Conservation (phyloP, 805 yeast genomes). For the Ogataea pini region DNA sequence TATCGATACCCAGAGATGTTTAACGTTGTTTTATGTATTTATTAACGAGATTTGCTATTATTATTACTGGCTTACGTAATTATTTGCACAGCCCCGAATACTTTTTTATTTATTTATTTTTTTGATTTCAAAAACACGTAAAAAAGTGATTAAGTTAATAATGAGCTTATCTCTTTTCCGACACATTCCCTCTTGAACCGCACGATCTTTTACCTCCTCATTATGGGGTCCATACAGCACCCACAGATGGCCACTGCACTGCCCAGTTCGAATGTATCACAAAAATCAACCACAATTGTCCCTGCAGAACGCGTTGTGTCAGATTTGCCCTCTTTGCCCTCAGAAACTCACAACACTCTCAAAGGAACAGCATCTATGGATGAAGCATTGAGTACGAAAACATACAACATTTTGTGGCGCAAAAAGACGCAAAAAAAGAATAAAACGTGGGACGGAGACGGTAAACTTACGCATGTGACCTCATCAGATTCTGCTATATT, state of each 20-base stretch:
- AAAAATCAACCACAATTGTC: neutral
- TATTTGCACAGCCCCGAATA: neutral
- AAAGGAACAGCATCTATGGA: conserved; percentile 3
- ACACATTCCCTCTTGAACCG: neutral
- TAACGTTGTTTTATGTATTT: no score
- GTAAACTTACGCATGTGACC: conserved; percentile 44
- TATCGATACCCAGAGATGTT: no score
- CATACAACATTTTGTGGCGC: conserved; percentile 58
- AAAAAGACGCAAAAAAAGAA: conserved; percentile 74
- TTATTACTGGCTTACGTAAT: neutral
- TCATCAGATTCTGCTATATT: conserved; percentile 22
- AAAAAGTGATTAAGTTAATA: no score
- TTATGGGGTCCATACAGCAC: neutral
- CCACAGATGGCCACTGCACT: neutral
- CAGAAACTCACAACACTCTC: neutral
- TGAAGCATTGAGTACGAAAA: neutral
- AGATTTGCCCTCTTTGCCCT: conserved; percentile 5
- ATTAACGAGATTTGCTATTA: no score
- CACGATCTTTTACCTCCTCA: neutral
- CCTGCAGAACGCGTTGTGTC: neutral
- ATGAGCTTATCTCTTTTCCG: no score
- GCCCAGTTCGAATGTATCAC: neutral
- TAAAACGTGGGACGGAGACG: conserved; percentile 96
- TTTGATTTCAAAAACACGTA: neutral
- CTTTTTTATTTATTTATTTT: neutral